Base-by-base conservation (phyloP, 106 monocot species). In the Dioscorea zingiberensis region DNA sequence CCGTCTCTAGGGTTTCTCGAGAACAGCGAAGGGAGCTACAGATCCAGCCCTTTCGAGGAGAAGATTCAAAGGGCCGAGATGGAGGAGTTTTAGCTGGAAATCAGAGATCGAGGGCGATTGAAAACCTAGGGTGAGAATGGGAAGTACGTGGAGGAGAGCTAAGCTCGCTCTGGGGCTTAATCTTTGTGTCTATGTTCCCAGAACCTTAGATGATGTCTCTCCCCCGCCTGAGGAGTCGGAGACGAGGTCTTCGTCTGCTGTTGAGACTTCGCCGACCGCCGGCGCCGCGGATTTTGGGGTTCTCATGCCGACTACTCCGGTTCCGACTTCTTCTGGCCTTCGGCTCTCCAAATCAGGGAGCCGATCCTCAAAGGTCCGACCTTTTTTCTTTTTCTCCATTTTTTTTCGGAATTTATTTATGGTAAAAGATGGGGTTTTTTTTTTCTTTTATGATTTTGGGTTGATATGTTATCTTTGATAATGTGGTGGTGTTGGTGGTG, bases 71-170 rank as follows among this genome's bases (percentile, higher is more conserved):
- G 14, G 51, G 51, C 18, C 5, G 13, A 18, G 15, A 51, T 51
- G 51, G 51, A 16, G 51, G 19, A 51, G 38, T 38, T 38, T 38
- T 38, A 51, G 51, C 18, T 51, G 3, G 51, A 51, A 4, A 51
- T 16, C 14, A 15, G 38, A 51, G 51, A 51, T 18, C 51, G 51
- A 13, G 51, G 7, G 19, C 2, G 15, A 7, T 51, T 4, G 51
- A 51, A 51, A 18, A 7, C 51, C 51, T 51, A 51, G 19, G 46
- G 51, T 16, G 51, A 51, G 51, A 48, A 92, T 93, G 93, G 85
- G 60, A 23, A 82, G 83, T 57, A 51, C 49, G 25, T 93, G 88
- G 93, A 75, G 76, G 83, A 88, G 80, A 71, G 85, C 80, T 57
- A 93, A 78, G 80, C 25, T 29, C 46, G 82, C 83, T 6, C 80